Conservation (phyloP, 306 rosid species). For the Albizia julibrissin region DNA sequence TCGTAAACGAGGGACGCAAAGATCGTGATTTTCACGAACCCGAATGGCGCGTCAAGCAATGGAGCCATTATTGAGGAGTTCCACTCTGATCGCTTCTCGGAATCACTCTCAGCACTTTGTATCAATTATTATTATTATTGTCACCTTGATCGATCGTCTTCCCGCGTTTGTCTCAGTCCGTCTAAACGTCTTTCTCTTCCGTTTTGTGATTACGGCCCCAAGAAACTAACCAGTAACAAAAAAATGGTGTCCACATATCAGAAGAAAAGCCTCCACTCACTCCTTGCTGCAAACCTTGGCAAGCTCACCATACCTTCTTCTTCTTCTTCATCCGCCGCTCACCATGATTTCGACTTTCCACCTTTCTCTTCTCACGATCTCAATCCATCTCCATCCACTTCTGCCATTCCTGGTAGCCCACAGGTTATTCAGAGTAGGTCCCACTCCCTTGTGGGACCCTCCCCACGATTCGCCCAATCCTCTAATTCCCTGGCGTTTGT, state of each 20-base stretch:
- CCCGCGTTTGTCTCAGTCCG: neutral
- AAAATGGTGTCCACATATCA: constrained; percentile 62
- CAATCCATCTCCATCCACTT: constrained; percentile 27
- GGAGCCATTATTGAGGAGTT: neutral
- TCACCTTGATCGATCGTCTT: neutral
- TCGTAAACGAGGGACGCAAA: neutral
- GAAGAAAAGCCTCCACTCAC: constrained; percentile 49
- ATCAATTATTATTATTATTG: constrained; percentile 26
- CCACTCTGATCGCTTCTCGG: neutral
- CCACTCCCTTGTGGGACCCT: constrained; percentile 97
- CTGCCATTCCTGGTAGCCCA: constrained; percentile 41
- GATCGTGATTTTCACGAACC: neutral
- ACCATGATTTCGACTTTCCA: constrained; percentile 57
- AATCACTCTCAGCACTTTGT: constrained; percentile 5
- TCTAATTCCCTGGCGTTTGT: constrained; percentile 43
- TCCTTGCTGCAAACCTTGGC: constrained; percentile 57
- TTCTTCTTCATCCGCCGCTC: constrained; percentile 26
- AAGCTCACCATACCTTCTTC: constrained; percentile 64
- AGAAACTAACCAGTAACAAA: neutral
- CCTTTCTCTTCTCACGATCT: constrained; percentile 36
- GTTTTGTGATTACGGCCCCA: neutral
- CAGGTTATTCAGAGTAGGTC: constrained; percentile 74
- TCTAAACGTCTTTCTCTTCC: neutral
- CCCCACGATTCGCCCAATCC: constrained; percentile 62
- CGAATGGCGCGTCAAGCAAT: constrained; percentile 23